phyloP scores from a whole-genome alignment of 2,329 filamentous ascomycete species.

The Pseudogymnoascus sp. region DNA sequence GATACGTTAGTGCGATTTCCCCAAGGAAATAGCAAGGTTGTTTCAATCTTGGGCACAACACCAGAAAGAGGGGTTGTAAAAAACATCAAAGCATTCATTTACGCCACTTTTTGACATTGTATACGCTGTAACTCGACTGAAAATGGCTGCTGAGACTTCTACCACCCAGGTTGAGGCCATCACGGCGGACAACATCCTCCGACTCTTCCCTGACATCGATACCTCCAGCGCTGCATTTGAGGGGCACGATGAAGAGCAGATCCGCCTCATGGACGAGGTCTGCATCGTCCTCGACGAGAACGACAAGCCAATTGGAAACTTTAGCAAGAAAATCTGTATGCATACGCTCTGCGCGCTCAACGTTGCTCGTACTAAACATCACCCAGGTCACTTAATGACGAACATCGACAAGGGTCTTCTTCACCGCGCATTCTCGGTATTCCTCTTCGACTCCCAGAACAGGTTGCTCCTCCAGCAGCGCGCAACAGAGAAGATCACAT shows the following conservation, averaged over 20 bases:
- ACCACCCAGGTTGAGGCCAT: slow-evolving; percentile 53
- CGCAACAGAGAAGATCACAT: slow-evolving; percentile 95
- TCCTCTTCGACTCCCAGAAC: slow-evolving; percentile 93
- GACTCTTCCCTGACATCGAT: slow-evolving; percentile 79
- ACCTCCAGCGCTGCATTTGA: slow-evolving; percentile 66
- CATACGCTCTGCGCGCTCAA: slow-evolving; percentile 23
- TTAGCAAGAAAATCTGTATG: slow-evolving; percentile 95
- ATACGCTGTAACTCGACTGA: not conserved
- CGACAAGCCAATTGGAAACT: slow-evolving; percentile 87
- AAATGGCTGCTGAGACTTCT: slow-evolving; percentile 33
- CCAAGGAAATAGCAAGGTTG: slow-evolving; percentile 4
- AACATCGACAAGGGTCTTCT: slow-evolving; percentile 96
- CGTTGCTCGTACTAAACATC: slow-evolving; percentile 14
- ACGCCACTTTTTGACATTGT: not conserved
- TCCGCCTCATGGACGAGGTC: slow-evolving; percentile 95
- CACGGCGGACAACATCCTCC: slow-evolving; percentile 79
- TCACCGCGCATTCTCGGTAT: slow-evolving; percentile 95
- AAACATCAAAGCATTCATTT: not conserved
- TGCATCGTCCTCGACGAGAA: slow-evolving; percentile 95
- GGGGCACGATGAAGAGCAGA: slow-evolving; percentile 96
- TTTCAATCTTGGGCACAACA: slow-evolving; percentile 5
- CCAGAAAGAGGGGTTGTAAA: slow-evolving; percentile 10
- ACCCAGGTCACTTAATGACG: slow-evolving; percentile 88
- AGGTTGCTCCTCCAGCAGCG: slow-evolving; percentile 92
- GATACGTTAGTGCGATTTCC: slow-evolving; percentile 2